Base-by-base conservation (phyloP, 2,329 filamentous ascomycete genomes). In the Meredithiella fracta region DNA sequence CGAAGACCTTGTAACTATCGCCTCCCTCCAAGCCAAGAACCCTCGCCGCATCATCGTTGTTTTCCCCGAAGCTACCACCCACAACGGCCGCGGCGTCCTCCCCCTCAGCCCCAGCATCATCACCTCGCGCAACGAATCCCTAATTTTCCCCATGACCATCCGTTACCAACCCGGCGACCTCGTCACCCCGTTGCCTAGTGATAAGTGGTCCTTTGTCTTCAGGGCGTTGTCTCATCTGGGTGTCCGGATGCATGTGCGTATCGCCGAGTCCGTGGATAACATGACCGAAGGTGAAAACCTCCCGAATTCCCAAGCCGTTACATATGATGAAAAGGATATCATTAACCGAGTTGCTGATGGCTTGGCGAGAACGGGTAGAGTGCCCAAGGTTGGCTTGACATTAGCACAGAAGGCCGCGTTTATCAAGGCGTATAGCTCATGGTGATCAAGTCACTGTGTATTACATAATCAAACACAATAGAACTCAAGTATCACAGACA, bases 41-140 rank as follows among this genome's bases (percentile, higher is more conserved):
- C 88, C 88, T 0, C 75, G 78, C 57, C 81, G 88, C 49, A 79
- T 87, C 58, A 78, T 97, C 60, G 88, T 83, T 60, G 80, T 95
- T 1, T 96, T 97, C 67, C 91, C 92, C 11, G 92, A 98, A 70
- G 91, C 85, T 68, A 92, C 85, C 3, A 94, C 92, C 0, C 95
- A 88, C 47, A 98, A 98, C 65, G 91, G 91, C 60, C 83, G 86
- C 62, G 92, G 85, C 3, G 90, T 97, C 60, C 70, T 98, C 11
- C 86, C 88, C 1, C 79, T 95, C 56, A 87, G 85, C 59, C 87
- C 85, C 0, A 83, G 82, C 53, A 74, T 98, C 1, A 72, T 92
- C 2, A 77, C 80, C 15, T 79, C 79, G 0, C 79, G 83, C 0
- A 67, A 78, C 4, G 73, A 77, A 55, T 82, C 82, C 7, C 85